Percentiles rank a stretch among this genome's conserved stretches.
These are phyloP conservation scores for Acaromyces ingoldii DNA, from an alignment of 1,284 basidiomycete species.

Conservation along the genomic window DNA sequence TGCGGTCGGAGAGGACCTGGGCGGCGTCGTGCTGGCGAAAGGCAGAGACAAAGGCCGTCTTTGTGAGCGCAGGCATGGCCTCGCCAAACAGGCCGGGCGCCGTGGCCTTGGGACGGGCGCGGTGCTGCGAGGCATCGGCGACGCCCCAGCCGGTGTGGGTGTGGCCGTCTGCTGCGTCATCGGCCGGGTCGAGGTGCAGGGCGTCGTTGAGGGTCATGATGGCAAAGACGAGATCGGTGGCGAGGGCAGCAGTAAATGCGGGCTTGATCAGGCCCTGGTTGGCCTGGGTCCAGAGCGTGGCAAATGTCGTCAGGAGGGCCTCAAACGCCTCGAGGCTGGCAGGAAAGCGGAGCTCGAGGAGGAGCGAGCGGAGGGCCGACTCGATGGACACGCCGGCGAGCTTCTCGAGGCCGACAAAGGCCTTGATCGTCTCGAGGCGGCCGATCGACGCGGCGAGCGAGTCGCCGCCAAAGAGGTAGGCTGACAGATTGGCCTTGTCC, in stretches of 20 bases:
- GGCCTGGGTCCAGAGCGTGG: constrained; percentile 80
- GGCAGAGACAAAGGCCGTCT: constrained; percentile 26
- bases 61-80: constrained; percentile 16
- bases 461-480: constrained; percentile 61
- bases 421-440: constrained; percentile 69
- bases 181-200: constrained; percentile 26
- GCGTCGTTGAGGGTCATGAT: constrained; percentile 75
- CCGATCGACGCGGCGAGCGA: no score
- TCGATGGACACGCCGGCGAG: constrained; percentile 78
- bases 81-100: constrained; percentile 31
- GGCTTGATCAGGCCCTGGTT: constrained; percentile 56
- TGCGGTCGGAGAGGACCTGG: constrained; percentile 35
- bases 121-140: constrained; percentile 12
- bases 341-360: constrained; percentile 67
- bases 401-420: constrained; percentile 80
- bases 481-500: constrained; percentile 74
- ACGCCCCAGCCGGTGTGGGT: not conserved
- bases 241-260: constrained; percentile 50
- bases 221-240: constrained; percentile 65
- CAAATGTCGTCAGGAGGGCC: constrained; percentile 63
- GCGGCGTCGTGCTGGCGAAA: constrained; percentile 35
- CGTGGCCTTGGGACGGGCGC: no score
- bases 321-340: constrained; percentile 70
- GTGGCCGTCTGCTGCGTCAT: no score
- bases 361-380: constrained; percentile 77